These are phyloP conservation scores for Austroboletus novae-zelandiae DNA, from an alignment of 1,284 basidiomycete species.

Conservation along the genomic window DNA sequence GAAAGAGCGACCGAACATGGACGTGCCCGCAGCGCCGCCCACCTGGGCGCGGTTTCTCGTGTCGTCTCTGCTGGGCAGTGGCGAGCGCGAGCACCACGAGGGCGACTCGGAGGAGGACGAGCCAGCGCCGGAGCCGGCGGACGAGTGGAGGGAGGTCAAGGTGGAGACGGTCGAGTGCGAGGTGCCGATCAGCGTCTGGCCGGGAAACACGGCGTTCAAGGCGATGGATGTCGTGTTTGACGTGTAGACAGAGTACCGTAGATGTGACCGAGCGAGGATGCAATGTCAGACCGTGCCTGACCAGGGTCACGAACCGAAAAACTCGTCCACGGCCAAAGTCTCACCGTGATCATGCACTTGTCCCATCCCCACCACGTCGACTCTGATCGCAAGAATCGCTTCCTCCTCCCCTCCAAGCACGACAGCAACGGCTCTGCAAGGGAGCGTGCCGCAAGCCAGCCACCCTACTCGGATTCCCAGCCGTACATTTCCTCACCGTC, in stretches of 20 bases:
- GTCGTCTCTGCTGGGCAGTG: slow-evolving; percentile 48
- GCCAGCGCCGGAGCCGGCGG: slow-evolving; percentile 35
- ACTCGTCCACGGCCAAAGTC: no score
- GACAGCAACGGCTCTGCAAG: slow-evolving; percentile 21
- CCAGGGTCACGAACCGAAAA: slow-evolving; percentile 13
- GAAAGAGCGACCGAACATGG: slow-evolving; percentile 42
- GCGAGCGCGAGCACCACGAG: slow-evolving; percentile 54
- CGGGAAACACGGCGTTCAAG: slow-evolving; percentile 86
- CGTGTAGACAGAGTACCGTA: slow-evolving; percentile 34
- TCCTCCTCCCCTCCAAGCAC: slow-evolving; percentile 39
- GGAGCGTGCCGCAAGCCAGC: slow-evolving; percentile 67
- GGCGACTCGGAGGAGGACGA: slow-evolving; percentile 43
- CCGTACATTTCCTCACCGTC: slow-evolving; percentile 50
- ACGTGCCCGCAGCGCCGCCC: slow-evolving; percentile 11
- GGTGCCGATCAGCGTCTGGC: slow-evolving; percentile 84
- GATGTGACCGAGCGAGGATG: no score
- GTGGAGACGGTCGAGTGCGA: slow-evolving; percentile 89
- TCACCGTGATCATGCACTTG: slow-evolving; percentile 17
- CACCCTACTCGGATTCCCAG: slow-evolving; percentile 52
- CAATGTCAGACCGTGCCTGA: background rate
- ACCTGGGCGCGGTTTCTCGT: slow-evolving; percentile 59
- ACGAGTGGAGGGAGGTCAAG: slow-evolving; percentile 60
- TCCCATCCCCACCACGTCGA: slow-evolving; percentile 22
- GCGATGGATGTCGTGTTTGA: slow-evolving; percentile 77
- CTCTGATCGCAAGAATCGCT: slow-evolving; percentile 45